Evolutionary conservation across 805 yeast genomes (phyloP).

Genomic region (Metschnikowia proteae): DNA sequence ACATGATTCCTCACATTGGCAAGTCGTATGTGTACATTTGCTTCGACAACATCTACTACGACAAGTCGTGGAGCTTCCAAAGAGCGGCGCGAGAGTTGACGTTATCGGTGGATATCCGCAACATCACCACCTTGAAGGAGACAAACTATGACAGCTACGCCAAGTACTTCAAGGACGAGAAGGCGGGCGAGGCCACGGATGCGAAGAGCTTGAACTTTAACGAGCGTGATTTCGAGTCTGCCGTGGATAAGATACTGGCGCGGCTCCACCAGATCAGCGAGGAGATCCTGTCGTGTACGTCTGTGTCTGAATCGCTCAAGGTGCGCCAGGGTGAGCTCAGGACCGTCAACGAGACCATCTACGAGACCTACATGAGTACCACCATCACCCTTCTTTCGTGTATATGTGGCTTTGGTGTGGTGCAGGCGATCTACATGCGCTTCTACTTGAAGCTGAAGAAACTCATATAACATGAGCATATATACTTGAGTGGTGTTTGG

Average conservation of each 20-base stretch:
- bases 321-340: constrained; percentile 33
- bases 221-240: constrained; percentile 32
- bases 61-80: constrained; percentile 41
- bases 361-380: constrained; percentile 29
- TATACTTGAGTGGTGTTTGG: too few species aligned
- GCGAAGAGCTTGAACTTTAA: constrained; percentile 2
- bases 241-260: constrained; percentile 26
- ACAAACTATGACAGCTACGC: constrained; percentile 37
- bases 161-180: constrained; percentile 27
- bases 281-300: constrained; percentile 27
- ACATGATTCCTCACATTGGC: constrained; percentile 20
- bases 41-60: constrained; percentile 40
- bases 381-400: constrained; percentile 25
- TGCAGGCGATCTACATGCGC: constrained; percentile 30
- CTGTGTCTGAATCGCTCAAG: constrained; percentile 25
- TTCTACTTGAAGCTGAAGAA: constrained; percentile 28
- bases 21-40: constrained; percentile 35
- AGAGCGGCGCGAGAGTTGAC: constrained; percentile 32
- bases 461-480: constrained; percentile 14
- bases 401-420: constrained; percentile 28
- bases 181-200: not conserved
- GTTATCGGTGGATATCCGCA: constrained; percentile 33
- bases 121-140: constrained; percentile 29
- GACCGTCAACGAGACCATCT: constrained; percentile 39
- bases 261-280: constrained; percentile 32